Base-by-base conservation (phyloP, 805 yeast genomes). In the Brettanomyces naardenensis region DNA sequence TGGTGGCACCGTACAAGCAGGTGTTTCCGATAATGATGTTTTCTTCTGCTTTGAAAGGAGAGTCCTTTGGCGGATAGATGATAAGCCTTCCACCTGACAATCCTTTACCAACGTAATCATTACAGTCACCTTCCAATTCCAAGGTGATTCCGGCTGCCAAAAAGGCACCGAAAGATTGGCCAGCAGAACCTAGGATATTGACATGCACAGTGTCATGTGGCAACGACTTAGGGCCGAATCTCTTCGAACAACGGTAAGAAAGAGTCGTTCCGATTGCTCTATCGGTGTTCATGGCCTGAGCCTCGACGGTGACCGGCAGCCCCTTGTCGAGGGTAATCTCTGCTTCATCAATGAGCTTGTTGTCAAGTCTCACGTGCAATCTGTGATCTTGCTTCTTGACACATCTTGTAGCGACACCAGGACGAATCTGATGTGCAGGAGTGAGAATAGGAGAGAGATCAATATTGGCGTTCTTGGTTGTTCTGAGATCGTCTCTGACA, bases 81-180 rank as follows among this genome's bases (percentile, higher is more conserved):
- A 89, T 76, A 43, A 90, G 58, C 53, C 95, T 76, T 61, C 98
- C 98, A 54, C 98, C 98, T 44, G 95, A 84, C 42, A 90, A 70
- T 51, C 97, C 97, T 66, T 90, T 90, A 49, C 97, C 98, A 47
- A 92, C 95, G 62, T 92, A 90, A 68, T 90, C 98, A 59, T 90
- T 90, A 49, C 96, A 86, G 64, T 90, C 98, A 69, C 98, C 98
- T 66, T 87, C 95, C 47, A 90, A 71, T 61, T 86, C 95, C 55
- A 90, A 76, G 9, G 97, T 92, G 45, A 90, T 80, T 69, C 98
- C 98, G 5, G 95, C 80, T 35, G 97, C 95, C 52, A 92, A 72
- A 71, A 86, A 90, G 2, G 97, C 98, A 68, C 98, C 98, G 57
- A 92, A 90, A 3, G 97, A 88, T 68, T 90, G 98, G 54, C 98